These are phyloP conservation scores for Hypomyces perniciosus DNA, from an alignment of 2,329 filamentous ascomycete species.

Conservation along the genomic window DNA sequence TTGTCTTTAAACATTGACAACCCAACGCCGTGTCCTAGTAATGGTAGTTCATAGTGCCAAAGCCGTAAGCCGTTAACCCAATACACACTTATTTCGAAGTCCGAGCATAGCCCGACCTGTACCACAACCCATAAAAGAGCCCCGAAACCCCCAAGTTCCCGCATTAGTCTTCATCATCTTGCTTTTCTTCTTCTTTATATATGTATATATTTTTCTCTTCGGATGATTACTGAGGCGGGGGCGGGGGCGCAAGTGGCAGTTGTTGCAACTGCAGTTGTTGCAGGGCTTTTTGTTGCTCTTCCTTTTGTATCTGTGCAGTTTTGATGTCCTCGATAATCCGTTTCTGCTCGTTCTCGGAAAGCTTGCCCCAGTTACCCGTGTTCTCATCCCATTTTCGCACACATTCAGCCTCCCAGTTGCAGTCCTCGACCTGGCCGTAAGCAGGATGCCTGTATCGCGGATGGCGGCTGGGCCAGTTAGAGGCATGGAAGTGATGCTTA, in stretches of 20 bases:
- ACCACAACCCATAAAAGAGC: neutral
- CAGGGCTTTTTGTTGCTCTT: conserved; percentile 6
- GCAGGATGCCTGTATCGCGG: conserved; percentile 62
- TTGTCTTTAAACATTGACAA: neutral
- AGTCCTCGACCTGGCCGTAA: conserved; percentile 64
- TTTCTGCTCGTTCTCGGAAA: conserved; percentile 55
- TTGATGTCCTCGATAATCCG: conserved; percentile 33
- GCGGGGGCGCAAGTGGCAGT: neutral
- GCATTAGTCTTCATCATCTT: neutral
- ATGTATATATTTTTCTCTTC: too few species aligned
- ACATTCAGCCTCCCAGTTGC: conserved; percentile 63
- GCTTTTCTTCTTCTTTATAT: too few species aligned
- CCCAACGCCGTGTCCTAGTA: neutral
- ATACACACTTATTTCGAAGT: neutral
- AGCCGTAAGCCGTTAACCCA: neutral
- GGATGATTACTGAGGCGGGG: neutral
- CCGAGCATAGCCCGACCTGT: neutral
- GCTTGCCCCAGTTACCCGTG: conserved; percentile 52
- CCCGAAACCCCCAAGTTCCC: neutral
- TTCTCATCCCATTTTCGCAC: conserved; percentile 61
- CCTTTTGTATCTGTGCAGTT: neutral
- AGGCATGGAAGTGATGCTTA: conserved; percentile 70
- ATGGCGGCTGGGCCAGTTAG: conserved; percentile 62
- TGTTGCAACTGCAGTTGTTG: neutral
- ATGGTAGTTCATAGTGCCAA: neutral